These are phyloP conservation scores for Corinectria fuckeliana DNA, from an alignment of 2,329 filamentous ascomycete genomes.

Conservation along the genomic window DNA sequence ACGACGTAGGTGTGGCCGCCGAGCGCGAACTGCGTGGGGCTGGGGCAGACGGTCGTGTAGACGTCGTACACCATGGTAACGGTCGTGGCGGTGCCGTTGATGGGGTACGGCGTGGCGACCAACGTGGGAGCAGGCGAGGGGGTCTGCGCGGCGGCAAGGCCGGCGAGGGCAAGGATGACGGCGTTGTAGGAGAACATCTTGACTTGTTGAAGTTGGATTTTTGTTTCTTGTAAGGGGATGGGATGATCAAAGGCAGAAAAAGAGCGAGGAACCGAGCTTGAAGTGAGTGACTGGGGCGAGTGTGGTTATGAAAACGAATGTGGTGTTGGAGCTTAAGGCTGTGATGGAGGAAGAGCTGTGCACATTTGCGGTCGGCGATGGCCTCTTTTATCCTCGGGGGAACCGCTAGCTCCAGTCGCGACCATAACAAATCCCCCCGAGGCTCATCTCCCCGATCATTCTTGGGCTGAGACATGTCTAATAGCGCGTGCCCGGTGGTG, in stretches of 20 bases:
- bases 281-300: constrained; percentile 38
- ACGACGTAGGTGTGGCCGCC: constrained; percentile 60
- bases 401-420: constrained; percentile 9
- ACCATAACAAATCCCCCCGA: not conserved
- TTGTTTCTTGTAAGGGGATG: constrained; percentile 9
- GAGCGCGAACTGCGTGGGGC: constrained; percentile 59
- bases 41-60: constrained; percentile 51
- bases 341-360: constrained; percentile 2
- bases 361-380: constrained; percentile 6
- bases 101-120: constrained; percentile 9
- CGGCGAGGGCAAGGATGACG: constrained; percentile 34
- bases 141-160: constrained; percentile 30
- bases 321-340: constrained; percentile 17
- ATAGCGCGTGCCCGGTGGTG: not conserved
- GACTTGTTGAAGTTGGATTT: constrained; percentile 8
- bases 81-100: constrained; percentile 37
- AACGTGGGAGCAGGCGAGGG: constrained; percentile 10
- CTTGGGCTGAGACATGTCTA: constrained; percentile 2
- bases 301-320: constrained; percentile 19
- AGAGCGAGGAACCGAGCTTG: constrained; percentile 15
- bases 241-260: constrained; percentile 8
- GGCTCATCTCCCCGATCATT: constrained; percentile 3
- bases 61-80: constrained; percentile 45
- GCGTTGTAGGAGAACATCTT: constrained; percentile 39
- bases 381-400: constrained; percentile 31